Evolutionary conservation across 306 rosid genomes (phyloP).

Genomic region (Malus orientalis): DNA sequence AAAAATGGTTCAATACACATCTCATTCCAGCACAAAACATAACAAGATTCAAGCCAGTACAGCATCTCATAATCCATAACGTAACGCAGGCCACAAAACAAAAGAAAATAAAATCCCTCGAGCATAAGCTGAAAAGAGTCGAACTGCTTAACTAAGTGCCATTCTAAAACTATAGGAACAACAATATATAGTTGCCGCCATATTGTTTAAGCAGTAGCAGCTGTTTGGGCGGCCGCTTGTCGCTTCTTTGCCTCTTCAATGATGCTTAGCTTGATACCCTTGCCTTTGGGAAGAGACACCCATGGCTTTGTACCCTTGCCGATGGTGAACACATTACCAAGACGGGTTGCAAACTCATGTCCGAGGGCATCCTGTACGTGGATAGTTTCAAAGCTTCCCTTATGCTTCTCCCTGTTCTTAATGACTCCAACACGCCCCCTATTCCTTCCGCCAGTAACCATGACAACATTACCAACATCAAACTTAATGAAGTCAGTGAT

Average conservation of each 20-base stretch:
- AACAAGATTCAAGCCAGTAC: background rate
- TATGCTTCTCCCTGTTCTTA: conserved; percentile 76
- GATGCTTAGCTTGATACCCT: conserved; percentile 73
- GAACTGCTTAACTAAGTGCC: conserved; percentile 7
- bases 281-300: conserved; percentile 85
- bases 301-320: conserved; percentile 84
- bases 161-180: conserved; percentile 10
- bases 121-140: conserved; percentile 3
- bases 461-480: conserved; percentile 76
- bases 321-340: conserved; percentile 64
- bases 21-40: background rate
- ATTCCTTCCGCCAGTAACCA: conserved; percentile 85
- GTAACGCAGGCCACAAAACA: background rate
- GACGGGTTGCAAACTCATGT: conserved; percentile 74
- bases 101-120: conserved; percentile 3
- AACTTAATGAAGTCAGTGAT: conserved; percentile 73
- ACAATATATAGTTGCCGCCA: background rate
- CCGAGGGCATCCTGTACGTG: conserved; percentile 78
- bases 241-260: conserved; percentile 85
- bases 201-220: conserved; percentile 23
- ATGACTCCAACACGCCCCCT: conserved; percentile 85
- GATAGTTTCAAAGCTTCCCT: conserved; percentile 78
- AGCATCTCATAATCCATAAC: background rate
- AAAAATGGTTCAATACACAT: conserved; percentile 1
- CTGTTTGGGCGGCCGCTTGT: conserved; percentile 47